Conservation (phyloP, 2,329 filamentous ascomycete genomes). For the Beauveria medogensis region DNA sequence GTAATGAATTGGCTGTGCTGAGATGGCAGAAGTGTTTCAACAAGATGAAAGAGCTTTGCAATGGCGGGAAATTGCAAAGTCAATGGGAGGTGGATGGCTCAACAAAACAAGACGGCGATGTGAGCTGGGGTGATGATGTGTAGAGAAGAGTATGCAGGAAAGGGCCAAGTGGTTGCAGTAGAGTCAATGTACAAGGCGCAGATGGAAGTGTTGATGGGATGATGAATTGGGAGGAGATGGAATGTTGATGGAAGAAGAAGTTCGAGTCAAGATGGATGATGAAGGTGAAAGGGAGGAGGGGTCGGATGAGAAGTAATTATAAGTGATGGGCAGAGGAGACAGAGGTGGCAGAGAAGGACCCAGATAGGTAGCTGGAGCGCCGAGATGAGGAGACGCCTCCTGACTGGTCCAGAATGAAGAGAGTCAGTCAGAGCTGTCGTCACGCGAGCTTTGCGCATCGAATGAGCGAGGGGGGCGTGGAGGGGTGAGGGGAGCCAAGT, state of each 20-base stretch:
- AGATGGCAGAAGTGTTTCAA: neutral
- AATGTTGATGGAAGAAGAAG: constrained; percentile 10
- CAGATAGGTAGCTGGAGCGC: neutral
- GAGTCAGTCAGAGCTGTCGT: constrained; percentile 8
- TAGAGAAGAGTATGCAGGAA: neutral
- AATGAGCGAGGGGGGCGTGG: neutral
- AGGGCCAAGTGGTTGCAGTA: neutral
- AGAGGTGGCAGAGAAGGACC: neutral
- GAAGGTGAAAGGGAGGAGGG: constrained; percentile 9
- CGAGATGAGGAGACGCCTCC: neutral
- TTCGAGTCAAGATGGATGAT: neutral
- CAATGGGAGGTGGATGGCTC: neutral
- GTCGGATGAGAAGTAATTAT: constrained; percentile 11
- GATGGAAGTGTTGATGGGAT: constrained; percentile 3
- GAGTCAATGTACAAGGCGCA: neutral
- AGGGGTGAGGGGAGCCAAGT: neutral
- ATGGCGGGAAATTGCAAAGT: neutral
- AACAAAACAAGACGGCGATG: neutral
- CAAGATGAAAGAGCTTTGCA: neutral
- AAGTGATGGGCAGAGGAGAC: constrained; percentile 5
- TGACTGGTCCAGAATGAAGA: neutral
- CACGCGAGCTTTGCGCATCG: constrained; percentile 10
- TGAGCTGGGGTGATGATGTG: neutral
- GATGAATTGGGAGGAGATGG: constrained; percentile 10
- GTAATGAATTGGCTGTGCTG: neutral